These are phyloP conservation scores for Catharanthus roseus DNA, from an alignment of 257 asterid genomes.

Conservation along the genomic window DNA sequence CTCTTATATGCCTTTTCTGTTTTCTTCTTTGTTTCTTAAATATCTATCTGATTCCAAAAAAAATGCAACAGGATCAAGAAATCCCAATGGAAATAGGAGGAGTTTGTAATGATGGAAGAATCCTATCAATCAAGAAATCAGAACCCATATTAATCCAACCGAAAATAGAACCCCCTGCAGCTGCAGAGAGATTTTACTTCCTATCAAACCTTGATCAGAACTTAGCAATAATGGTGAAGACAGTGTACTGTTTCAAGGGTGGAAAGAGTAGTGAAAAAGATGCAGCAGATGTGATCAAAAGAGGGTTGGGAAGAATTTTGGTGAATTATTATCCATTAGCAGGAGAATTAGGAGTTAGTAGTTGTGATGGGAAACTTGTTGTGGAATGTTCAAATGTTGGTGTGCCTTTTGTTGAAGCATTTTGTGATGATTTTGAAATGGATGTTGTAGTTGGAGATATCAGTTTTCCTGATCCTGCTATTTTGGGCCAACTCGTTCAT, in stretches of 20 bases:
- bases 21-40: too few relatives aligned
- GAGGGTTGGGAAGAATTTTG: background rate
- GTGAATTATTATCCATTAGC: conserved; percentile 12
- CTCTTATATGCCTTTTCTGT: too few relatives aligned
- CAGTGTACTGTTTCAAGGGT: conserved; percentile 15
- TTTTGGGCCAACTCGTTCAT: conserved; percentile 14
- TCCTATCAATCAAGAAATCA: conserved; percentile 7
- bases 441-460: conserved; percentile 17
- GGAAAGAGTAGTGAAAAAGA: background rate
- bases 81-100: too few relatives aligned
- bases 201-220: conserved; percentile 27
- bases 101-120: too few relatives aligned
- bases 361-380: conserved; percentile 10
- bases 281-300: background rate
- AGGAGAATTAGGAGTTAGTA: background rate
- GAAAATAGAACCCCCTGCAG: too few relatives aligned
- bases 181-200: conserved; percentile 15
- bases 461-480: conserved; percentile 13
- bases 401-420: conserved; percentile 20
- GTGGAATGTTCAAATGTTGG: conserved; percentile 15
- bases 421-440: conserved; percentile 3
- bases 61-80: too few relatives aligned
- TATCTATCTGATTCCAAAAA: too few relatives aligned
- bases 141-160: conserved; percentile 8
- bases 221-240: conserved; percentile 15